Evolutionary conservation across 75 land plant genomes (phyloP).

Genomic region (Pseudotsuga menziesii): DNA sequence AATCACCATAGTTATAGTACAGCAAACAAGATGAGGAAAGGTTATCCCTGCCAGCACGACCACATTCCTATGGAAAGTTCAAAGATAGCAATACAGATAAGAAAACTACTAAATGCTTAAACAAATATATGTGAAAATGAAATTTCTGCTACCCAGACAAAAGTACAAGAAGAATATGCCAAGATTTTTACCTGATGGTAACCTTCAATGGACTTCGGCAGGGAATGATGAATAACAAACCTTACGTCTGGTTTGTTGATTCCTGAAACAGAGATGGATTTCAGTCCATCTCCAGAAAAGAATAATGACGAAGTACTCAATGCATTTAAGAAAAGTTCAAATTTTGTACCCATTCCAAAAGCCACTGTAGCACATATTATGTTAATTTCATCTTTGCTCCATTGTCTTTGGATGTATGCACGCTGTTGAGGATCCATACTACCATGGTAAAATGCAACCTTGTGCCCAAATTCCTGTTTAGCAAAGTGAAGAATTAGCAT

Average conservation of each 20-base stretch:
- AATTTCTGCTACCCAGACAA: background rate
- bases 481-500: background rate
- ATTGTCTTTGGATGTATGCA: constrained; percentile 74
- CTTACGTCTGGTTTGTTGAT: constrained; percentile 99
- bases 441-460: constrained; percentile 90
- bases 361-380: constrained; percentile 98
- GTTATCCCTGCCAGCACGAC: constrained; percentile 99
- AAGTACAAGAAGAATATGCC: constrained; percentile 3
- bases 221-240: constrained; percentile 97
- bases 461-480: constrained; percentile 80
- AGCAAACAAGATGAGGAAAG: constrained; percentile 85
- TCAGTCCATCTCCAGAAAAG: background rate
- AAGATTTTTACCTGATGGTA: constrained; percentile 81
- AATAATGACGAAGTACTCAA: background rate
- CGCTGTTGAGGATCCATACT: constrained; percentile 90
- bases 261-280: constrained; percentile 48
- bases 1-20: constrained; percentile 92
- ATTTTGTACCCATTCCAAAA: constrained; percentile 92
- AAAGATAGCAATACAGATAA: background rate
- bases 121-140: background rate
- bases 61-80: constrained; percentile 69
- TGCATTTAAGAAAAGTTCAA: background rate
- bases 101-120: background rate
- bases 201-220: constrained; percentile 98
- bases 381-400: constrained; percentile 97